These are phyloP conservation scores for Skeletonema tropicum DNA, from an alignment of 108 stramenopile genomes.

Conservation along the genomic window DNA sequence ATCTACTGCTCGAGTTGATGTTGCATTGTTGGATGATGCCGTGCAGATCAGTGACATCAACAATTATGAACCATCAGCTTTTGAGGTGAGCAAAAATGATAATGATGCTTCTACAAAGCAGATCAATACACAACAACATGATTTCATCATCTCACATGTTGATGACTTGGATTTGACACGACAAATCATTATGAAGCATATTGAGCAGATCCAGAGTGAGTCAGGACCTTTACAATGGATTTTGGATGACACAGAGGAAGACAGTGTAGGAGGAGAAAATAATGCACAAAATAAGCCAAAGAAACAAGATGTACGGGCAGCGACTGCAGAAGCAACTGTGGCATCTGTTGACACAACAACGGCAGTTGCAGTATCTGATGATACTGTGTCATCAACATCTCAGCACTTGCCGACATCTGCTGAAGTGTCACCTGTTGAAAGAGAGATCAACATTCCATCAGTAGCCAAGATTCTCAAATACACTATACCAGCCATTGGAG, in stretches of 20 bases:
- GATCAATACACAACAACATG: neutral
- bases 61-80: no score
- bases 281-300: neutral
- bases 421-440: neutral
- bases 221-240: neutral
- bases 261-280: neutral
- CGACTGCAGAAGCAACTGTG: no score
- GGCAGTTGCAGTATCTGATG: neutral
- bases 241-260: neutral
- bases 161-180: constrained; percentile 21
- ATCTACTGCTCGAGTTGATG: neutral
- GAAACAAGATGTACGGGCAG: neutral
- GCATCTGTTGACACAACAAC: neutral
- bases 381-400: neutral
- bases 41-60: no score
- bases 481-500: constrained; percentile 85
- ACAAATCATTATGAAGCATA: constrained; percentile 9
- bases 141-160: neutral
- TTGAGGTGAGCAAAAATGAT: no score
- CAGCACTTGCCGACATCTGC: neutral
- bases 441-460: constrained; percentile 50
- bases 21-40: neutral
- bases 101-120: neutral
- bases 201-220: constrained; percentile 7
- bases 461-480: constrained; percentile 75